Conservation (phyloP, 495 filamentous ascomycete genomes). For the Penicillium maclennaniae region DNA sequence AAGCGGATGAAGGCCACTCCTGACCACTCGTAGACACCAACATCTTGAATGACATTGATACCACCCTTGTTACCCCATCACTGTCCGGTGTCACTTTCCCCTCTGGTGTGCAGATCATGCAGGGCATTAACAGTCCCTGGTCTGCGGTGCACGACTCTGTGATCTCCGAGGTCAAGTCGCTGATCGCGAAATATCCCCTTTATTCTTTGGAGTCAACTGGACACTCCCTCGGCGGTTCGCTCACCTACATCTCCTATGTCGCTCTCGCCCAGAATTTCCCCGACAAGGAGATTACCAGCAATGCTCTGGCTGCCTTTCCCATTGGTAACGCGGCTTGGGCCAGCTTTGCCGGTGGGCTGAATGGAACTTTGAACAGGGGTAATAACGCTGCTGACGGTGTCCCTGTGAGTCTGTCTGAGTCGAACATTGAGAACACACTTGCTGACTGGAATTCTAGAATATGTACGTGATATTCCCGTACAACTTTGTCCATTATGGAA, state of each 20-base stretch:
- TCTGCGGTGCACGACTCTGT: slow-evolving; percentile 28
- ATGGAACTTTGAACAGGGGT: slow-evolving; percentile 27
- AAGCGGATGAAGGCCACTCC: background rate
- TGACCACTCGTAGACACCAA: slow-evolving; percentile 14
- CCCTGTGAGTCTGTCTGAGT: slow-evolving; percentile 15
- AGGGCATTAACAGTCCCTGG: slow-evolving; percentile 27
- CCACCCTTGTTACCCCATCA: slow-evolving; percentile 24
- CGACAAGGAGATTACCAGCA: slow-evolving; percentile 24
- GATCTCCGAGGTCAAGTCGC: slow-evolving; percentile 26
- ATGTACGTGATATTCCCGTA: slow-evolving; percentile 28
- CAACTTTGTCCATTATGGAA: slow-evolving; percentile 30
- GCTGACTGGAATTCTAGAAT: slow-evolving; percentile 23
- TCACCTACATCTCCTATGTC: slow-evolving; percentile 35
- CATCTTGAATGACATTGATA: slow-evolving; percentile 37
- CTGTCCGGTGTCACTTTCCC: slow-evolving; percentile 32
- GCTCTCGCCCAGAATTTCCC: slow-evolving; percentile 33
- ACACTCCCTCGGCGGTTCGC: slow-evolving; percentile 32
- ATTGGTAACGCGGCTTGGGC: slow-evolving; percentile 34
- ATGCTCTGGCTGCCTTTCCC: slow-evolving; percentile 33
- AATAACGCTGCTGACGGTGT: slow-evolving; percentile 32
- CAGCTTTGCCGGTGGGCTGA: slow-evolving; percentile 22
- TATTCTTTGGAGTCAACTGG: slow-evolving; percentile 33
- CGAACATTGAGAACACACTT: background rate
- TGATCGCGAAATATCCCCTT: slow-evolving; percentile 25
- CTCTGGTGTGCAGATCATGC: slow-evolving; percentile 29